Evolutionary conservation across 2,329 filamentous ascomycete species (phyloP), one percentile per base, ranked within the genome.

Genomic region (Fusarium torulosum): DNA sequence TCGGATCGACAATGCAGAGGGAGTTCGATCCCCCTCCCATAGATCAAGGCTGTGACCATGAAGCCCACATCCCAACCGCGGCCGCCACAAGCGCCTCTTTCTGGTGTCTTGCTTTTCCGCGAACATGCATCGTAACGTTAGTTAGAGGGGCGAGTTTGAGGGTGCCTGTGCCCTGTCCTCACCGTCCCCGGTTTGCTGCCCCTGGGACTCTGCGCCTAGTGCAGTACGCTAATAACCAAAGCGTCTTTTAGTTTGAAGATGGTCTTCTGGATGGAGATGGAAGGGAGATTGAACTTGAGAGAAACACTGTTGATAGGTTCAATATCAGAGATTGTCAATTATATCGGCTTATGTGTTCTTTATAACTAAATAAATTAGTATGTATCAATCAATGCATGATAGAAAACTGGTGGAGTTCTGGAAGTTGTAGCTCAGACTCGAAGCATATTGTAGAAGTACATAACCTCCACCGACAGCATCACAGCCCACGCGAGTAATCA

Each of bases 51-150:
- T 14, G 37, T 23, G 29, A 14, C 7, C 38, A 45, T 50, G 23
- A 45, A 46, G 23, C 31, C 59, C 53, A 54, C 41, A 58, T 41
- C 46, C 46, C 66, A 62, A 31, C 45, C 59, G 59, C 53, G 61
- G 50, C 71, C 69, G 69, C 69, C 71, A 70, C 71, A 70, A 67
- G 61, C 69, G 66, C 64, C 59, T 56, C 29, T 67, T 66, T 58
- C 35, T 53, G 20, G 15, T 63, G 40, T 47, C 40, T 42, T 58
- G 45, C 47, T 46, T 52, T 53, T 51, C 53, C 46, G 23, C 42
- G 46, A 55, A 44, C 56, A 68, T 53, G 21, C 23, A 47, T 37
- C 38, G 47, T 37, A 19, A 38, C 27, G 27, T 29, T 29, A 29
- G 27, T 29, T 29, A 13, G 27, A 37, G n/a, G n/a, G n/a, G 35